Evolutionary conservation across 106 monocot genomes (phyloP).

Genomic region (Dendrobium chrysotoxum): DNA sequence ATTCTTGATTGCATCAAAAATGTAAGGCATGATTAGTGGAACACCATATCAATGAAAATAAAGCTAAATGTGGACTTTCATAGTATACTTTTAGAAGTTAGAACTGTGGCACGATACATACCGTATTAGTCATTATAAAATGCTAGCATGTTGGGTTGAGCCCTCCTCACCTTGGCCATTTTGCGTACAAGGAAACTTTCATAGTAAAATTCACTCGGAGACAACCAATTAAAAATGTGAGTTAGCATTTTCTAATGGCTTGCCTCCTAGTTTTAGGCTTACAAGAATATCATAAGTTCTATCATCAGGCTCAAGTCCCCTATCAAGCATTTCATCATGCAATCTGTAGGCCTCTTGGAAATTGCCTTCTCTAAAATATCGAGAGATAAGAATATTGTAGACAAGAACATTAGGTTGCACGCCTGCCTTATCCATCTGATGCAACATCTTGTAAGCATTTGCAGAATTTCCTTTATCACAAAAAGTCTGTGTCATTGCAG

Average conservation of each 20-base stretch:
- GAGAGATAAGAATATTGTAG: conserved; percentile 54
- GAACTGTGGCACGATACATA: background rate
- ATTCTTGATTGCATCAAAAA: too few relatives aligned
- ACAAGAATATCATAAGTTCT: conserved; percentile 57
- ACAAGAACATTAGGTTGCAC: conserved; percentile 31
- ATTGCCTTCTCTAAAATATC: conserved; percentile 46
- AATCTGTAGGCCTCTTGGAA: conserved; percentile 49
- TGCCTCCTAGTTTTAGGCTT: conserved; percentile 16
- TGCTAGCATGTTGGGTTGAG: background rate
- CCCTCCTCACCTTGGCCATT: background rate
- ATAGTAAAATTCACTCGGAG: background rate
- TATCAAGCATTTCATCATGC: conserved; percentile 79
- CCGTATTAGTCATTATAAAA: background rate
- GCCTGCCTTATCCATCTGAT: conserved; percentile 40
- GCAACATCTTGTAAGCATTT: conserved; percentile 38
- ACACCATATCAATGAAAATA: background rate
- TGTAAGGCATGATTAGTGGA: background rate
- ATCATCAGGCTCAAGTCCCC: conserved; percentile 49
- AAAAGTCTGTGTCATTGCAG: conserved; percentile 39
- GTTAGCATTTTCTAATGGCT: background rate
- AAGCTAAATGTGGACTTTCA: background rate
- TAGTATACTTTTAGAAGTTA: background rate
- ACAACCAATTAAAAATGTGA: background rate
- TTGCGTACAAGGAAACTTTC: background rate
- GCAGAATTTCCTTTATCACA: conserved; percentile 35